phyloP scores from a whole-genome alignment of 495 filamentous ascomycete genomes.

The Recurvomyces mirabilis region DNA sequence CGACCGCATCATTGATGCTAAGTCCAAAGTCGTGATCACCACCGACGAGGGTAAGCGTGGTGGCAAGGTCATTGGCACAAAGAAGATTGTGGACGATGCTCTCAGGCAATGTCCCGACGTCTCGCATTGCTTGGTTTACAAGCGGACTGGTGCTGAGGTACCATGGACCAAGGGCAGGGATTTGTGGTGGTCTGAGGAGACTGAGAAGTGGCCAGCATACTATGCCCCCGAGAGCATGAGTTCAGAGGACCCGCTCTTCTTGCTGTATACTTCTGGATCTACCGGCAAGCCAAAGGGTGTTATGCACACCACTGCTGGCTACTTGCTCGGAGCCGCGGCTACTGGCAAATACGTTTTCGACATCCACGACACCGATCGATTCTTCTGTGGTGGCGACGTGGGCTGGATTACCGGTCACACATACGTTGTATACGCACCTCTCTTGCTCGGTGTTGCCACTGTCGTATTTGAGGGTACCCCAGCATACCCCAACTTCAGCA shows the following conservation, averaged over 20 bases:
- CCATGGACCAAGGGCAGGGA: slow-evolving; percentile 85
- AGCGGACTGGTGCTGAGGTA: slow-evolving; percentile 88
- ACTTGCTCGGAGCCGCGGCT: slow-evolving; percentile 80
- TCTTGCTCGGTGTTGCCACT: slow-evolving; percentile 83
- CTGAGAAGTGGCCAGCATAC: slow-evolving; percentile 88
- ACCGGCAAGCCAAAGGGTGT: slow-evolving; percentile 99
- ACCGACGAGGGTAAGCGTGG: slow-evolving; percentile 96
- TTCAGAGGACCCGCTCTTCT: slow-evolving; percentile 92
- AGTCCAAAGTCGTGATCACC: slow-evolving; percentile 87
- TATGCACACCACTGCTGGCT: slow-evolving; percentile 94
- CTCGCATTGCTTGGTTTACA: slow-evolving; percentile 74
- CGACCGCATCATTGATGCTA: slow-evolving; percentile 85
- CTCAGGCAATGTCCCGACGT: slow-evolving; percentile 95
- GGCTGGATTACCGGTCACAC: slow-evolving; percentile 99
- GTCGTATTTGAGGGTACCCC: slow-evolving; percentile 99
- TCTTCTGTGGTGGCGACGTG: slow-evolving; percentile 97
- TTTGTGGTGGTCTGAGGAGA: slow-evolving; percentile 96
- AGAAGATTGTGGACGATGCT: slow-evolving; percentile 98
- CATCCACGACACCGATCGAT: slow-evolving; percentile 83
- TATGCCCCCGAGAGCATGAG: slow-evolving; percentile 74
- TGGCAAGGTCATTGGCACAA: slow-evolving; percentile 94
- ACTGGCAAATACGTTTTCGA: slow-evolving; percentile 99
- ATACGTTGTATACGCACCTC: slow-evolving; percentile 93
- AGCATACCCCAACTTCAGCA: slow-evolving; percentile 92
- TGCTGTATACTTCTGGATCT: slow-evolving; percentile 95